These are phyloP conservation scores for Geranium rotundifolium DNA, from an alignment of 345 rosid genomes.

Conservation along the genomic window DNA sequence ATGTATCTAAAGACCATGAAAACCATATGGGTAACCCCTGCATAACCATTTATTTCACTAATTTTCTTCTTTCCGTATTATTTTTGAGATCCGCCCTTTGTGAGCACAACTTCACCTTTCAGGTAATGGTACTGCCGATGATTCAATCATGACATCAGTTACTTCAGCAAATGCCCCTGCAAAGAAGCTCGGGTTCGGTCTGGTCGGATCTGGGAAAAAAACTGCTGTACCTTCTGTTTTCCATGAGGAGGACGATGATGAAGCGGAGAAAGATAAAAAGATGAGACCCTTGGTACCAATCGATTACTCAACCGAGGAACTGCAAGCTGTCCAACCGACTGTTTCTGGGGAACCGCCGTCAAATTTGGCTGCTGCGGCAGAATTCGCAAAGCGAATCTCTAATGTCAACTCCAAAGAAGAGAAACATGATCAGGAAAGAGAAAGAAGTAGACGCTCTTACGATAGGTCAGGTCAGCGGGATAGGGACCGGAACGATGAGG, in stretches of 20 bases:
- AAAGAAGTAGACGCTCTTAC: slow-evolving; percentile 60
- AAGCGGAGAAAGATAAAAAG: slow-evolving; percentile 68
- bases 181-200: slow-evolving; percentile 89
- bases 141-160: slow-evolving; percentile 23
- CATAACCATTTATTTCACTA: neutral
- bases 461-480: slow-evolving; percentile 65
- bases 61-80: neutral
- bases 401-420: slow-evolving; percentile 60
- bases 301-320: slow-evolving; percentile 90
- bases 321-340: slow-evolving; percentile 54
- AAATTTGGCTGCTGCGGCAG: slow-evolving; percentile 86
- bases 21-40: slow-evolving; percentile 19
- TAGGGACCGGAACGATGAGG: slow-evolving; percentile 43
- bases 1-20: slow-evolving; percentile 16
- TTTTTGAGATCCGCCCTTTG: neutral
- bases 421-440: slow-evolving; percentile 59
- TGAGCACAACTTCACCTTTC: slow-evolving; percentile 5
- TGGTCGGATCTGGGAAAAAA: slow-evolving; percentile 85
- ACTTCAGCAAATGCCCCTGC: slow-evolving; percentile 47
- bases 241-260: slow-evolving; percentile 91
- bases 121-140: slow-evolving; percentile 50
- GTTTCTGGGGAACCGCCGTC: slow-evolving; percentile 55
- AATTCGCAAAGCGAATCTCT: slow-evolving; percentile 81
- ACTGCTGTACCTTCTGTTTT: slow-evolving; percentile 88
- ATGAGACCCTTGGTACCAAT: slow-evolving; percentile 97